Conservation (phyloP, 73 alveolate genomes). For the Blepharisma stoltei region DNA sequence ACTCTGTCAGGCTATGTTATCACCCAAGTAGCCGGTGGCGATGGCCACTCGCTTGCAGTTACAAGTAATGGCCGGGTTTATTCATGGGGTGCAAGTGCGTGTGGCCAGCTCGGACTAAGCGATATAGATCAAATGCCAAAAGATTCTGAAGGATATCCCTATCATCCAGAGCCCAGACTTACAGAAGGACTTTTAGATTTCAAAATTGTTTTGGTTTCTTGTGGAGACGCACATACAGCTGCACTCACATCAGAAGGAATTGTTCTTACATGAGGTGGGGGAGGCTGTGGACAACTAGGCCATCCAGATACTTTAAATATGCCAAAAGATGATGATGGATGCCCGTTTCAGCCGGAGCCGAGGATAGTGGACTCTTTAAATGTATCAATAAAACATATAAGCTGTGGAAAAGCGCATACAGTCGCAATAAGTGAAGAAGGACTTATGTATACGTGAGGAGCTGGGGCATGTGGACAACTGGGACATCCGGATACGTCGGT, state of each 20-base stretch:
- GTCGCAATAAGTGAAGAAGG: constrained; percentile 79
- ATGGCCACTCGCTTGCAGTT: constrained; percentile 93
- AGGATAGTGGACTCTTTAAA: constrained; percentile 39
- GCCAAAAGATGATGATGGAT: constrained; percentile 82
- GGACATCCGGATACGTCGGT: constrained; percentile 88
- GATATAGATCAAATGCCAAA: constrained; percentile 64
- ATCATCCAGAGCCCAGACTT: constrained; percentile 86
- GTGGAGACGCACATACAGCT: constrained; percentile 96
- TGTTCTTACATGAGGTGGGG: constrained; percentile 90
- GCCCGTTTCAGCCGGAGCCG: constrained; percentile 89
- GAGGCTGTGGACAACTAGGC: constrained; percentile 94
- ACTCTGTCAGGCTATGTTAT: constrained; percentile 47
- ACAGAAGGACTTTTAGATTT: constrained; percentile 60
- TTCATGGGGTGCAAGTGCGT: constrained; percentile 91
- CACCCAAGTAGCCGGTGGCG: constrained; percentile 88
- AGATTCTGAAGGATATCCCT: constrained; percentile 88
- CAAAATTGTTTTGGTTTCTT: constrained; percentile 73
- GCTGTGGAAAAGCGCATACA: constrained; percentile 59
- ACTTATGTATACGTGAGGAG: constrained; percentile 79
- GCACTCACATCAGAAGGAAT: constrained; percentile 87
- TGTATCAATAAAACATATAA: not conserved
- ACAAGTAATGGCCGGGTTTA: constrained; percentile 80
- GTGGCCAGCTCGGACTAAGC: constrained; percentile 69
- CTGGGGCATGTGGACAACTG: constrained; percentile 92
- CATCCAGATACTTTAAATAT: constrained; percentile 84